phyloP scores from a whole-genome alignment of 371 early-diverging fungal genomes.

The Apophysomyces sp. region DNA sequence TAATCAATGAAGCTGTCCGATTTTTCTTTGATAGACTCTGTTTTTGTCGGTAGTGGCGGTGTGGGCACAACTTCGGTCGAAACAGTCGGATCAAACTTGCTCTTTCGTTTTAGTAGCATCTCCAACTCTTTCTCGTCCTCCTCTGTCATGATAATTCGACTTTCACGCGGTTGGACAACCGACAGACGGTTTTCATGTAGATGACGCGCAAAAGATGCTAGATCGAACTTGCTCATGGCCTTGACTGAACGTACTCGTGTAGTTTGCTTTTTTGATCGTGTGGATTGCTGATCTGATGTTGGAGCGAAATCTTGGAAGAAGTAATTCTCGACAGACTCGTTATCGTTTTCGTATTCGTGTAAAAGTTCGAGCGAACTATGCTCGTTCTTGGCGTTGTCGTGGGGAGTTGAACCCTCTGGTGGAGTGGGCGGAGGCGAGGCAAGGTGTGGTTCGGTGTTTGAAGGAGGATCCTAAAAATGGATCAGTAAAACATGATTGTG shows the following conservation, averaged over 20 bases:
- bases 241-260: neutral
- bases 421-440: slow-evolving; percentile 6
- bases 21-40: neutral
- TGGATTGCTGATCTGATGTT: slow-evolving; percentile 1
- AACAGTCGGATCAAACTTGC: neutral
- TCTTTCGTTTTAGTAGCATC: slow-evolving; percentile 22
- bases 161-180: slow-evolving; percentile 30
- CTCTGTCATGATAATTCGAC: slow-evolving; percentile 33
- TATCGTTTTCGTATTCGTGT: slow-evolving; percentile 26
- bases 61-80: neutral
- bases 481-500: neutral
- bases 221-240: slow-evolving; percentile 17
- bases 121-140: slow-evolving; percentile 45
- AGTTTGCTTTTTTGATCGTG: slow-evolving; percentile 3
- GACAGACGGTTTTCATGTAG: slow-evolving; percentile 33
- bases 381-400: neutral
- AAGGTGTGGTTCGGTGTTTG: neutral
- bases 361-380: neutral
- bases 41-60: neutral
- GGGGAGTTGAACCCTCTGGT: slow-evolving; percentile 2
- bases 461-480: neutral
- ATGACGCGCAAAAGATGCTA: slow-evolving; percentile 32
- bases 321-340: slow-evolving; percentile 27
- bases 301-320: slow-evolving; percentile 43
- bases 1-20: neutral